Conservation (phyloP, 306 rosid species). For the Cicer chorassanicum region DNA sequence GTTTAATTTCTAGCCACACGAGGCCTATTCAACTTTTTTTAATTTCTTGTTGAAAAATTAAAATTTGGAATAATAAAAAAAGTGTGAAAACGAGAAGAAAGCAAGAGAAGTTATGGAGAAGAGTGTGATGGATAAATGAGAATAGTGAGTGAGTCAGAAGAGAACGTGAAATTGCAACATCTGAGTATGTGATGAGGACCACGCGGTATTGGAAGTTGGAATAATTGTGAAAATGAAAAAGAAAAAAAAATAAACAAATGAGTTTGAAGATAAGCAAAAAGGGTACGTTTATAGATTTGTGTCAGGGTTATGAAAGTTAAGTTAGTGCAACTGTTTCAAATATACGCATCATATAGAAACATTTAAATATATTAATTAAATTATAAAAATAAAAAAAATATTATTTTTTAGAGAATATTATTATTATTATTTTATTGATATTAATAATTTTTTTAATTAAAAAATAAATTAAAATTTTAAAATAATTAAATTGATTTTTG, state of each 20-base stretch:
- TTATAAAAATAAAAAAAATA: no score
- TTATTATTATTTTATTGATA: no score
- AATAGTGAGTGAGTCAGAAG: conserved; percentile 31
- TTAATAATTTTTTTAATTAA: no score
- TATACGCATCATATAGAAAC: background rate
- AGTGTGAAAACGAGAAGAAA: background rate
- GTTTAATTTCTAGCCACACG: background rate
- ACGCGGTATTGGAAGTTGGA: conserved; percentile 44
- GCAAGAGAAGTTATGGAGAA: conserved; percentile 15
- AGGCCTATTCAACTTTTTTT: background rate
- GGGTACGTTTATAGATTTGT: conserved; percentile 33
- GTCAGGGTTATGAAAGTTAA: conserved; percentile 51
- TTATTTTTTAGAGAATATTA: no score
- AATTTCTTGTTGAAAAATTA: background rate
- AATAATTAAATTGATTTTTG: no score
- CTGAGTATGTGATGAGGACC: conserved; percentile 38
- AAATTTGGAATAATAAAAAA: background rate
- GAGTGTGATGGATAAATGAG: conserved; percentile 35
- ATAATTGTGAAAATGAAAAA: background rate
- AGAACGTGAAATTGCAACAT: conserved; percentile 45
- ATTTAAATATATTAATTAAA: no score
- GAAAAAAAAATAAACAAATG: conserved; percentile 9
- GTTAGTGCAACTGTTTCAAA: background rate
- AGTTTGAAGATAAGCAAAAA: conserved; percentile 15
- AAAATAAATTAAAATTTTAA: no score